Evolutionary conservation across 2,329 filamentous ascomycete genomes (phyloP).

Genomic region (Microascus cirrosus): DNA sequence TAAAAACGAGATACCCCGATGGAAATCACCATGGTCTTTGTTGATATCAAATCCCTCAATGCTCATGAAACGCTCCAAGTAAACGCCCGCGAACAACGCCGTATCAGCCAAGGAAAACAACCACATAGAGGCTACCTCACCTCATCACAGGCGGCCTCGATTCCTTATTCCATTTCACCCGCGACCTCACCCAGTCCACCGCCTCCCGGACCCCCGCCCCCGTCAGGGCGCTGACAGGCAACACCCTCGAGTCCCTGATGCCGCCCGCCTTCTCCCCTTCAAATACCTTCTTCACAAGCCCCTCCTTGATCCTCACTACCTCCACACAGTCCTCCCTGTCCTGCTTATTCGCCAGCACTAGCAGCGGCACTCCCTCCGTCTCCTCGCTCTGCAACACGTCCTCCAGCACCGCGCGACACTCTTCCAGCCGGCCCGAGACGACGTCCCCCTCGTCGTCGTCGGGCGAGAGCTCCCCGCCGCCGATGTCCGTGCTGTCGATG

Average conservation of each 20-base stretch:
- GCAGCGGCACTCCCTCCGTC: conserved; percentile 79
- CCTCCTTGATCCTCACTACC: conserved; percentile 95
- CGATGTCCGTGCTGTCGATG: conserved; percentile 88
- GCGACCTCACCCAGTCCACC: conserved; percentile 88
- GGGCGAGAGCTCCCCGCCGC: conserved; percentile 56
- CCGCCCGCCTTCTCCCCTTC: conserved; percentile 82
- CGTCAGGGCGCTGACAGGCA: conserved; percentile 85
- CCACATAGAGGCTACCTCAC: too few relatives aligned
- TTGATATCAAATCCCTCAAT: not conserved
- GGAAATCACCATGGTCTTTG: not conserved
- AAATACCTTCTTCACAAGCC: conserved; percentile 87
- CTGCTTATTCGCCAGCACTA: conserved; percentile 95
- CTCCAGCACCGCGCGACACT: conserved; percentile 83
- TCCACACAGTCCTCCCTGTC: conserved; percentile 96
- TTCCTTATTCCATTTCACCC: conserved; percentile 96
- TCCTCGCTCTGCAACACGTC: conserved; percentile 80
- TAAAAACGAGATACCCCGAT: conserved; percentile 7
- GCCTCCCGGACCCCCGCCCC: conserved; percentile 83
- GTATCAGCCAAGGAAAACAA: not conserved
- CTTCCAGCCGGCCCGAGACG: conserved; percentile 56
- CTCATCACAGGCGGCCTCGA: conserved; percentile 85
- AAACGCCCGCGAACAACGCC: conserved; percentile 2
- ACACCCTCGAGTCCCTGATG: conserved; percentile 79
- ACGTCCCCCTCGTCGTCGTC: conserved; percentile 15
- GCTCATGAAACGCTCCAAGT: not conserved